phyloP scores from a whole-genome alignment of 2,329 filamentous ascomycete species.

The Aspergillus pseudotamarii region DNA sequence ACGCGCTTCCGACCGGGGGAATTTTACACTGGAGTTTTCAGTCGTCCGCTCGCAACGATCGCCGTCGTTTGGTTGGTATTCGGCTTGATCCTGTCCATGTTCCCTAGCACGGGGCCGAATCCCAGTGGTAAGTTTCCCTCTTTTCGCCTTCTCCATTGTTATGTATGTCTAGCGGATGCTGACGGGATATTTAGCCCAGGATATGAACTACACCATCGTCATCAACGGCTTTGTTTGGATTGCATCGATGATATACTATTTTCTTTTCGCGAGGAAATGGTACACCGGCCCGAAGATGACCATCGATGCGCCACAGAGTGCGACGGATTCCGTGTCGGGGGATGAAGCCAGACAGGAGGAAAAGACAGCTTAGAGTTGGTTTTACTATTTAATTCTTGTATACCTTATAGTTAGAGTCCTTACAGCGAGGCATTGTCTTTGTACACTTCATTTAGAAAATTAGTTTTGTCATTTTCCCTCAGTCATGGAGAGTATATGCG shows the following conservation, averaged over 20 bases:
- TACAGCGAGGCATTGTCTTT: background rate
- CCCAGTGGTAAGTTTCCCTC: slow-evolving; percentile 45
- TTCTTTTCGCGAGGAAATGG: slow-evolving; percentile 61
- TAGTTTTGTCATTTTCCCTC: background rate
- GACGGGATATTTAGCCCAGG: slow-evolving; percentile 33
- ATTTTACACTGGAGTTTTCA: slow-evolving; percentile 60
- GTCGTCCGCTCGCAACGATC: slow-evolving; percentile 55
- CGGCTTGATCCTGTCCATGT: slow-evolving; percentile 61
- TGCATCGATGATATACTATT: slow-evolving; percentile 59
- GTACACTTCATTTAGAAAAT: background rate
- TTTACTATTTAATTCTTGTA: background rate
- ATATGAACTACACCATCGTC: slow-evolving; percentile 67
- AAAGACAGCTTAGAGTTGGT: background rate
- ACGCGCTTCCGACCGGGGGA: slow-evolving; percentile 61
- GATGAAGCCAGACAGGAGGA: background rate
- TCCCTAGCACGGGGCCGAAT: slow-evolving; percentile 58
- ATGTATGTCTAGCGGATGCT: background rate
- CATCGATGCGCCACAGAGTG: slow-evolving; percentile 36
- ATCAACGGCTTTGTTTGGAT: slow-evolving; percentile 64
- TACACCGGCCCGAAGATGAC: slow-evolving; percentile 64
- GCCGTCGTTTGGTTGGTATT: slow-evolving; percentile 60
- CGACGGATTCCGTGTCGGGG: background rate
- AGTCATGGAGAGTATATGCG: too few species aligned
- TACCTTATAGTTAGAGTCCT: background rate
- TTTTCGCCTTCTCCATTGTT: slow-evolving; percentile 6